These are phyloP conservation scores for Pestalotiopsis sp. DNA, from an alignment of 2,329 filamentous ascomycete genomes.

Conservation along the genomic window DNA sequence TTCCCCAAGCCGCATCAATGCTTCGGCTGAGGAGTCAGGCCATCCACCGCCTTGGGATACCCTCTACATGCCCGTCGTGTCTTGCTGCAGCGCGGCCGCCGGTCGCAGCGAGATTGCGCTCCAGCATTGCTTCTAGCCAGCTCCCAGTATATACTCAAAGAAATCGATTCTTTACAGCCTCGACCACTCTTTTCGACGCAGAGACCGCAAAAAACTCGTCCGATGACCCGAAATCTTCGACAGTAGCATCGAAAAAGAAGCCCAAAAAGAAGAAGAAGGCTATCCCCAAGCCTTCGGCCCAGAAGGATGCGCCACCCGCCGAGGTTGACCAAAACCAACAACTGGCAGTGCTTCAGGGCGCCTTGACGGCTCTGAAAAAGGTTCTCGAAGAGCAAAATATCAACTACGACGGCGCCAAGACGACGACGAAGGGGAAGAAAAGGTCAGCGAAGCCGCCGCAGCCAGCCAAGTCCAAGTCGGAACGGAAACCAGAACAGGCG, in stretches of 20 bases:
- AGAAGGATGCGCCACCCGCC: slow-evolving; percentile 13
- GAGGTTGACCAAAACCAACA: slow-evolving; percentile 25
- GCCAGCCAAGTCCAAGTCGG: background rate
- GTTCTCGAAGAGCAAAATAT: slow-evolving; percentile 37
- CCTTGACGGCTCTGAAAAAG: slow-evolving; percentile 39
- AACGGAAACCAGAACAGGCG: background rate
- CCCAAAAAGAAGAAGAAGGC: slow-evolving; percentile 21
- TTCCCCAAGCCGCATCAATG: slow-evolving; percentile 31
- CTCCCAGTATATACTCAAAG: background rate
- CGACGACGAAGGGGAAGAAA: background rate
- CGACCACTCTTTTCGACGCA: background rate
- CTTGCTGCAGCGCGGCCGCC: slow-evolving; percentile 16
- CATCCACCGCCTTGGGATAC: slow-evolving; percentile 28
- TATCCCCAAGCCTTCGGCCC: slow-evolving; percentile 6
- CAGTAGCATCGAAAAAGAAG: background rate
- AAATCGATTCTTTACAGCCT: background rate
- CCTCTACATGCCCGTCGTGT: slow-evolving; percentile 32
- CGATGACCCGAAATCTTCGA: background rate
- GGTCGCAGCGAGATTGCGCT: slow-evolving; percentile 3
- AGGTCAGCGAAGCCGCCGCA: background rate
- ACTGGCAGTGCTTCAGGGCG: slow-evolving; percentile 36
- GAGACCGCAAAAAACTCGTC: background rate
- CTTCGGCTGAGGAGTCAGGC: slow-evolving; percentile 32
- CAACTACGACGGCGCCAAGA: slow-evolving; percentile 19
- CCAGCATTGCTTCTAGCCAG: background rate